Conservation (phyloP, 305 asterid species). For the Withania somnifera region DNA sequence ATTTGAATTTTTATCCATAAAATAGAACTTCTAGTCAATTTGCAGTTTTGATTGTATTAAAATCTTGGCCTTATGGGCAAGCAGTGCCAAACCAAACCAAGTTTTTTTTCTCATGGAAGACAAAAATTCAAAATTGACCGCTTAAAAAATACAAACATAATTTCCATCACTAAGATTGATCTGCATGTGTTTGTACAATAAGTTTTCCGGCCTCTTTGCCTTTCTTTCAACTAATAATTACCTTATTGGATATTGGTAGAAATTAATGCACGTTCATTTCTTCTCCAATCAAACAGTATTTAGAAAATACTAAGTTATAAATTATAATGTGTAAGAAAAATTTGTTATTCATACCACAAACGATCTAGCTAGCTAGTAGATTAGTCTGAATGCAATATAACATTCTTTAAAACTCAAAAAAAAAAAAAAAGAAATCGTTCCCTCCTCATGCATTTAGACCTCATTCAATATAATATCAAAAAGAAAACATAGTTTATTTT, state of each 20-base stretch:
- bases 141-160: no score
- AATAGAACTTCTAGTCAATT: no score
- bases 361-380: not conserved
- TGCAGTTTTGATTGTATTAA: no score
- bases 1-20: no score
- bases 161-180: no score
- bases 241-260: no score
- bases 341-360: not conserved
- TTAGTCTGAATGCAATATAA: not conserved
- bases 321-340: not conserved
- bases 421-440: no score
- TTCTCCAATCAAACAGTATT: not conserved
- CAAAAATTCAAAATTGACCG: no score
- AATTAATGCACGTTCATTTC: not conserved
- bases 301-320: no score
- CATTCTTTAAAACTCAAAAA: not conserved
- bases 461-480: not conserved
- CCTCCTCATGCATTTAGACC: not conserved
- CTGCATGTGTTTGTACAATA: not conserved
- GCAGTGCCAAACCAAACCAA: no score
- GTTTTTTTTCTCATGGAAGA: no score
- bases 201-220: not conserved
- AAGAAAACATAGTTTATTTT: not conserved
- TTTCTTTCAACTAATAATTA: not conserved
- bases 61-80: no score